Base-by-base conservation (phyloP, 371 early-diverging fungal species). In the Mortierella sp. region DNA sequence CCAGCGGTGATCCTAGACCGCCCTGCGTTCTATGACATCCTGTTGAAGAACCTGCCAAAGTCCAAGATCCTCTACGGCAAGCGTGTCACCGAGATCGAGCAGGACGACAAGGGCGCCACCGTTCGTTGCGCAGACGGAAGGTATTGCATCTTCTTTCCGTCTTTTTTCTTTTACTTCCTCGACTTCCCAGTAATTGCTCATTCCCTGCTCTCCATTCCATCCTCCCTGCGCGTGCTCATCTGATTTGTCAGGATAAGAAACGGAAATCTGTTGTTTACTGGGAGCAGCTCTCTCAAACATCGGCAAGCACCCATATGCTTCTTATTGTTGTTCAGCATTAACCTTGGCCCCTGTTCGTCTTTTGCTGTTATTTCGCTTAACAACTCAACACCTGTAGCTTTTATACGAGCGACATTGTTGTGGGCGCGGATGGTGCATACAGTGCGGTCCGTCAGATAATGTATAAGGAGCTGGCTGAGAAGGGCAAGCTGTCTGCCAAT, bases 401-500 rank as follows among this genome's bases (percentile, higher is more conserved):
- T 8, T 86, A 82, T 56, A 76, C 51, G 5, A 75, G 80, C 56
- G 79, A 81, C 38, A 86, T 86, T 56, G 73, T 86, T 56, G 68
- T 86, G 44, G 86, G 86, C 12, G 86, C 86, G 11, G 85, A 86
- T 63, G 86, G 86, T 11, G 82, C 86, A 3, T 86, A 86, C 55
- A 77, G 77, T 11, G 75, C 77, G 11, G 77, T 86, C 43, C 82
- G 86, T 35, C 70, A 72, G 63, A 43, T 72, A 48, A 79, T 86
- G 72, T 86, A 82, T 71, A 76, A 68, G 4, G 75, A 75, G 3
- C 49, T 86, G 46, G 75, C 68, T 21, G 54, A 65, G 5, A 78
- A 82, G 38, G 86, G 82, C 38, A 77, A 71, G 29, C 77, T 86
- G 2, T 63, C 82, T 1, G 38, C 44, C 32, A 79, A 72, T 16